Base-by-base conservation (phyloP, 2,329 filamentous ascomycete genomes). In the Aureobasidium pullulans region DNA sequence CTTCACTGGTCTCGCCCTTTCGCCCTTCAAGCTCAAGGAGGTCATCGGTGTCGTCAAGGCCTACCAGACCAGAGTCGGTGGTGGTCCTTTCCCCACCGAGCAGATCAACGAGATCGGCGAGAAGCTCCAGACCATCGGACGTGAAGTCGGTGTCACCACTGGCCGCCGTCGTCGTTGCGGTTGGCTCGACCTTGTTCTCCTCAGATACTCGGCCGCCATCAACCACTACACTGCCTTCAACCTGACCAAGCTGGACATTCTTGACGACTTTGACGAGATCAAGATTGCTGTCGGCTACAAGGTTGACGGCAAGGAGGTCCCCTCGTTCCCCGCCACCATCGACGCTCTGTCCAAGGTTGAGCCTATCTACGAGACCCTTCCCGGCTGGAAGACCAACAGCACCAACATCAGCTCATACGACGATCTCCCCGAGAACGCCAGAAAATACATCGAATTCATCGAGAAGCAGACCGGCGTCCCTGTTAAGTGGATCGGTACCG, bases 211-310 rank as follows among this genome's bases (percentile, higher is more conserved):
- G 9, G 72, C 78, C 62, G 75, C 79, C 48, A 77, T 87, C 70
- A 89, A 89, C 75, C 79, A 86, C 75, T 89, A 89, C 73, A 84
- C 84, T 0, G 72, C 77, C 46, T 74, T 85, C 66, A 86, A 86
- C 73, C 74, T 86, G 60, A 86, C 83, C 60, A 86, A 86, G 72
- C 79, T 89, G 23, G 86, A 89, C 66, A 80, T 90, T 39, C 79
- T 91, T 15, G 88, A 91, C 70, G 82, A 82, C 34, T 90, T 96
- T 70, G 78, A 82, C 9, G 85, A 84, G 67, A 81, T 95, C 73
- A 88, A 91, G 72, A 79, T 89, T 53, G 88, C 87, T 16, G 82
- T 87, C 13, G 84, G 83, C 2, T 96, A 96, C 75, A 76, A 76
- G 11, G 65, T 82, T 68, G 79, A 81, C 53, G 82, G 81, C 44